Base-by-base conservation (phyloP, 805 yeast genomes). In the Metschnikowia cubensis region DNA sequence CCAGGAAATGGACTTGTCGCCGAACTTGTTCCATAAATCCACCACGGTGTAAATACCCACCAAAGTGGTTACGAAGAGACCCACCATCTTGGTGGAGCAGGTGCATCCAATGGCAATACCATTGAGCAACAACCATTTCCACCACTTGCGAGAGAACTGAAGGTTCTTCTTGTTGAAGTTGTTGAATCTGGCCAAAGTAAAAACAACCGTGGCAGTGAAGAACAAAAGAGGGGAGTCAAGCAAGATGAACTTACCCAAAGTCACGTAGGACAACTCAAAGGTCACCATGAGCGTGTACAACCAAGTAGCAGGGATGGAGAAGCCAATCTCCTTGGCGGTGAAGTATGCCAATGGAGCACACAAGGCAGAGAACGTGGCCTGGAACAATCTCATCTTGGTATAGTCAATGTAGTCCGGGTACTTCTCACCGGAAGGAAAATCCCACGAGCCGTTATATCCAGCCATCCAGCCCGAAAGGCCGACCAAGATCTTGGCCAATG, bases 71-170 rank as follows among this genome's bases (percentile, higher is more conserved):
- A 89, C 88, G 62, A 94, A 89, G 50, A 92, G 77, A 60, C 99
- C 99, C 51, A 94, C 98, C 96, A 91, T 89, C 71, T 94, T 94
- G 50, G 90, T 96, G 29, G 96, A 86, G 64, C 92, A 85, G 17
- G 91, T 87, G 67, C 94, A 87, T 38, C 99, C 98, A 61, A 94
- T 82, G 42, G 82, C 75, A 47, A 89, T 71, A 57, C 99, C 99
- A 7, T 96, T 87, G 51, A 87, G 70, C 21, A 85, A 59, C 47
- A 94, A 70, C 96, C 97, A 92, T 65, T 82, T 83, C 96, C 96
- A 94, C 97, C 99, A 92, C 63, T 81, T 79, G 61, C 83, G 74
- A 11, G 87, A 64, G 63, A 91, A 89, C 34, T 74, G 72, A 46
- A 70, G 64, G 14, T 62, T 56, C 38, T 75, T 68, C 50, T 60